A percentile compares a stretch with the other conserved stretches of the same genome.
Conservation (phyloP, 1,139 yeast species). For the Candida buenavistaensis region DNA sequence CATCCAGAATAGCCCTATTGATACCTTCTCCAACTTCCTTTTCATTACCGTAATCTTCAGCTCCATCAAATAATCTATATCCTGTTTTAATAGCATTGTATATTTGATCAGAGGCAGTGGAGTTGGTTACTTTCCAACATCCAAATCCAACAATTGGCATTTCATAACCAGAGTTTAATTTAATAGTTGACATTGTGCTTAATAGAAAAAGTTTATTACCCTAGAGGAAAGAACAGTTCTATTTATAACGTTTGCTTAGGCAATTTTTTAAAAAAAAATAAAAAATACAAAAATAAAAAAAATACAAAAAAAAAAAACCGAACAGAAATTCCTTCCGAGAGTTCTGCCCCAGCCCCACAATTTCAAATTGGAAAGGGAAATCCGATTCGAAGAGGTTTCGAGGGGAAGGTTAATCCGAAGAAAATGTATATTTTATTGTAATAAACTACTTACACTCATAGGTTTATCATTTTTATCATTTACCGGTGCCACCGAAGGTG, state of each 20-base stretch:
- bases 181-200: conserved; percentile 31
- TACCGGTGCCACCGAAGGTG: conserved; percentile 1
- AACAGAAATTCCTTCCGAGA: conserved; percentile 1
- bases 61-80: conserved; percentile 76
- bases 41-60: conserved; percentile 78
- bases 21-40: conserved; percentile 72
- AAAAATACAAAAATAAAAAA: conserved; percentile 2
- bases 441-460: conserved; percentile 4
- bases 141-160: conserved; percentile 70
- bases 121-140: conserved; percentile 65
- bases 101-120: conserved; percentile 56
- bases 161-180: conserved; percentile 57
- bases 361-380: too few relatives aligned
- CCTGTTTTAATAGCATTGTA: conserved; percentile 71
- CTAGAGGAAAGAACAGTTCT: too few relatives aligned
- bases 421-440: too few relatives aligned
- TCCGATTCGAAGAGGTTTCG: too few relatives aligned
- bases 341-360: too few relatives aligned
- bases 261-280: neutral
- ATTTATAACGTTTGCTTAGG: neutral
- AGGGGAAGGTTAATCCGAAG: too few relatives aligned
- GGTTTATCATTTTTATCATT: conserved; percentile 1
- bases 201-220: too few relatives aligned
- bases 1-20: conserved; percentile 62
- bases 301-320: neutral